Conservation (phyloP, 106 monocot species). For the Dendrobium officinale region DNA sequence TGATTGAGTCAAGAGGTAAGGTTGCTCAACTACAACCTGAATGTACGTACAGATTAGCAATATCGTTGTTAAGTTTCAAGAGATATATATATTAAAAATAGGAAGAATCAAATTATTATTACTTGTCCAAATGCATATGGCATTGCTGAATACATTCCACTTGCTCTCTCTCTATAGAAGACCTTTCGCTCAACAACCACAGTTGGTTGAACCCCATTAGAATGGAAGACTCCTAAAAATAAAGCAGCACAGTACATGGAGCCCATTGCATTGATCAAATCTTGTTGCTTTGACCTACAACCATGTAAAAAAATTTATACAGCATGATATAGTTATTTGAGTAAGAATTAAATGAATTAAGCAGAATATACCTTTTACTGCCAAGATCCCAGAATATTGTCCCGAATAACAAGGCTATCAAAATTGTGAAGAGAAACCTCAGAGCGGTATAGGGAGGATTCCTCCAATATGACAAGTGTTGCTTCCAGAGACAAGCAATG, state of each 20-base stretch:
- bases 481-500: slow-evolving; percentile 31
- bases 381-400: not conserved
- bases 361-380: not conserved
- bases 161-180: slow-evolving; percentile 65
- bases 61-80: not conserved
- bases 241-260: slow-evolving; percentile 39
- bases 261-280: slow-evolving; percentile 37
- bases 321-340: slow-evolving; percentile 19
- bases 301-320: not conserved
- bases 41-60: not conserved
- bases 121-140: slow-evolving; percentile 71
- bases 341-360: not conserved
- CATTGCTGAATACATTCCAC: slow-evolving; percentile 60
- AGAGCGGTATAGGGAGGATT: slow-evolving; percentile 20
- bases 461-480: slow-evolving; percentile 22
- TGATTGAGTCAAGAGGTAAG: slow-evolving; percentile 42
- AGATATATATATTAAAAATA: not conserved
- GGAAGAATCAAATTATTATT: not conserved
- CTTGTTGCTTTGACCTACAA: slow-evolving; percentile 6
- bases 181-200: slow-evolving; percentile 57
- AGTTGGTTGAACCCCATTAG: slow-evolving; percentile 48
- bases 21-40: slow-evolving; percentile 55
- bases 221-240: slow-evolving; percentile 42
- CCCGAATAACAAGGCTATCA: slow-evolving; percentile 38
- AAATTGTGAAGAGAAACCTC: slow-evolving; percentile 13